These are phyloP conservation scores for Tetrapyrgos nigripes DNA, from an alignment of 1,284 basidiomycete genomes.

Conservation along the genomic window DNA sequence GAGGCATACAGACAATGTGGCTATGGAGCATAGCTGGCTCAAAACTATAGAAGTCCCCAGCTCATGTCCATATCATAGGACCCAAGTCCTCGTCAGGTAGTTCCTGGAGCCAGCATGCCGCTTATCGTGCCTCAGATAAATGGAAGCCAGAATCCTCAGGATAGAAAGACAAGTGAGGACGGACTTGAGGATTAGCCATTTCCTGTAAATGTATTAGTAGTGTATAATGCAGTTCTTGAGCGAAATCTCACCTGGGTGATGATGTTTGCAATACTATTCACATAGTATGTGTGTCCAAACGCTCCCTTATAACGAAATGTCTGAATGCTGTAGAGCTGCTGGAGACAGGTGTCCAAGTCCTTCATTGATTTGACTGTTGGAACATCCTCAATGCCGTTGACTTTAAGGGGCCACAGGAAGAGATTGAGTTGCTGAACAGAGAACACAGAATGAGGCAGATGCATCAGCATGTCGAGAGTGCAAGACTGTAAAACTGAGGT, in stretches of 20 bases:
- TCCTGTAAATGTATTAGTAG: conserved; percentile 28
- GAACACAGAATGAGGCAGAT: conserved; percentile 41
- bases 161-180: conserved; percentile 18
- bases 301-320: conserved; percentile 35
- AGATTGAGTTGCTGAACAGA: conserved; percentile 38
- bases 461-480: conserved; percentile 40
- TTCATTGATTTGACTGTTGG: conserved; percentile 34
- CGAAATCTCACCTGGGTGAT: conserved; percentile 34
- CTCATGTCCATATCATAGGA: conserved; percentile 13
- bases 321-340: conserved; percentile 38
- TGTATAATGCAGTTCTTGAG: background rate
- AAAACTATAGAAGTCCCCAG: conserved; percentile 6
- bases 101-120: conserved; percentile 15
- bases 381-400: conserved; percentile 35
- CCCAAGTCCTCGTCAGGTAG: conserved; percentile 1
- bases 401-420: conserved; percentile 36
- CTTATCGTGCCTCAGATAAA: conserved; percentile 14
- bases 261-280: conserved; percentile 36
- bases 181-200: conserved; percentile 27
- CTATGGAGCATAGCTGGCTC: conserved; percentile 1
- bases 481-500: conserved; percentile 29
- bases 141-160: conserved; percentile 9
- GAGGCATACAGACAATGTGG: conserved; percentile 2
- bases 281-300: conserved; percentile 40
- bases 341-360: conserved; percentile 27